A percentile compares a stretch with the other conserved stretches of the same genome.
Evolutionary conservation across 1,284 basidiomycete genomes (phyloP).

Genomic region (Cutaneotrichosporon sp.): DNA sequence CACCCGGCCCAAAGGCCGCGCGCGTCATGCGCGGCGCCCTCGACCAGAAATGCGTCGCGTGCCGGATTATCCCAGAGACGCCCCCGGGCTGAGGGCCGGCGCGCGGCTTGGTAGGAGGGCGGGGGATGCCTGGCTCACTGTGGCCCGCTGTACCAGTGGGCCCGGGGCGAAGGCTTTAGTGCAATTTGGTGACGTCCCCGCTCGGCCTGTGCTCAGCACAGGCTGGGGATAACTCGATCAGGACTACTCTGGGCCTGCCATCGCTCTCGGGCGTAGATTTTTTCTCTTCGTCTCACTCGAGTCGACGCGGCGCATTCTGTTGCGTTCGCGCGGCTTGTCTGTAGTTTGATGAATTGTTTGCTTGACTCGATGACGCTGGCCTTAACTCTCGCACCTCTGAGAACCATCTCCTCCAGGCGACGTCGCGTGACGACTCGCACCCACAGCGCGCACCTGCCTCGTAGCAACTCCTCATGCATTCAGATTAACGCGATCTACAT

Average conservation of each 20-base stretch:
- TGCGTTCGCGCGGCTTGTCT: not conserved
- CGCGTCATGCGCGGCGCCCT: slow-evolving; percentile 44
- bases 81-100: slow-evolving; percentile 9
- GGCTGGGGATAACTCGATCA: slow-evolving; percentile 54
- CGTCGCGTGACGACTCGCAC: too few species aligned
- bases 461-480: too few species aligned
- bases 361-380: not conserved
- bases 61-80: slow-evolving; percentile 39
- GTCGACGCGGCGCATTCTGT: not conserved
- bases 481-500: slow-evolving; percentile 2
- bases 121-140: slow-evolving; percentile 34
- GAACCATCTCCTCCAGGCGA: too few species aligned
- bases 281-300: slow-evolving; percentile 14
- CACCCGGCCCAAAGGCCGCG: slow-evolving; percentile 50
- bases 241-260: slow-evolving; percentile 56
- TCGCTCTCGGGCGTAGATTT: slow-evolving; percentile 54
- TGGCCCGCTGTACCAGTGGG: slow-evolving; percentile 3
- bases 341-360: not conserved
- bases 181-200: slow-evolving; percentile 56
- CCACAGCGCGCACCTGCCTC: not conserved
- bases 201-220: not conserved
- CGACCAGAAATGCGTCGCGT: slow-evolving; percentile 53
- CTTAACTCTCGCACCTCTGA: too few species aligned
- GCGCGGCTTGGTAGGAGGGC: slow-evolving; percentile 48
- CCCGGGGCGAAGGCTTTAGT: slow-evolving; percentile 51